Evolutionary conservation across 768 basidiomycete species (phyloP), one percentile per base, ranked within the genome.

Genomic region (Asterophora parasitica): DNA sequence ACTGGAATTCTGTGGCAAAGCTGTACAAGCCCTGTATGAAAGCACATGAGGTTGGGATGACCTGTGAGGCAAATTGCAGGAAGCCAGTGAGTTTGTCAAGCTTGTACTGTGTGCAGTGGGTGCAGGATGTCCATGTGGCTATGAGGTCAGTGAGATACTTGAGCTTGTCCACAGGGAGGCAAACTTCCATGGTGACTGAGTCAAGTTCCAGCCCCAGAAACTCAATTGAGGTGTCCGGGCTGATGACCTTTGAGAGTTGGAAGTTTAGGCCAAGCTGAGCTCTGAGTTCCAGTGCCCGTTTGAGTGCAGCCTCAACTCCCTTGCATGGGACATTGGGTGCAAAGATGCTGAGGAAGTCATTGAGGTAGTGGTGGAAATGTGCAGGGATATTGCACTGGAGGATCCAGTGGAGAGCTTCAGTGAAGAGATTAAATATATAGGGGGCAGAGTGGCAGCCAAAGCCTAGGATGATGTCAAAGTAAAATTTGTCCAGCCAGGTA

Each of bases 51-150:
- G 35, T 42, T 0, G 66, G 68, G 26, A 70, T 63, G 12, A 71
- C 69, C 37, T 66, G 65, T 0, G 63, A 62, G 1, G 54, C 41
- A 44, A 72, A 72, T 36, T 65, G 61, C 2, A 72, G 58, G 46
- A 56, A 66, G 4, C 70, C 67, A 0, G 52, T 53, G 2, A 70
- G 59, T 34, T 65, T 55, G 46, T 70, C 58, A 4, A 68, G 52
- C 44, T 69, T 60, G 11, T 27, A 53, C 0, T 65, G 58, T 7
- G 58, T 51, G 36, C 55, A 59, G 7, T 31, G 6, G 1, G 16
- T 16, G 26, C 57, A 56, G 5, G 12, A n/a, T 0, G 36, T n/a
- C 66, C 66, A 69, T 0, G 2, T 2, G 8, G 12, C 15, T 1
- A 68, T 52, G 10, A 67, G 51, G 0, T 59, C 47, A 1, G 23